Base-by-base conservation (phyloP, 805 yeast genomes). In the Candida silvicultrix region DNA sequence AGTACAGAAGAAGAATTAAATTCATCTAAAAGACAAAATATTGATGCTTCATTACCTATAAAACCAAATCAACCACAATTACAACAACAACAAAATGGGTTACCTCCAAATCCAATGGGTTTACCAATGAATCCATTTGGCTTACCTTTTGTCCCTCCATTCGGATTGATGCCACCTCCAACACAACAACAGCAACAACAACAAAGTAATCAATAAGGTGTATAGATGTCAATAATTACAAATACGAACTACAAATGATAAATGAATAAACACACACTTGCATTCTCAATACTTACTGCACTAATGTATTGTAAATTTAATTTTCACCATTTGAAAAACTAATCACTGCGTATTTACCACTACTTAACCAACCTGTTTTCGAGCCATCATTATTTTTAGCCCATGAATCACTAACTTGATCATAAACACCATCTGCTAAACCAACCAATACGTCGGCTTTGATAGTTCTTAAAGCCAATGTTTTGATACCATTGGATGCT, bases 391-490 rank as follows among this genome's bases (percentile, higher is more conserved):
- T 79, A 0, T 86, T 82, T 59, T 67, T 67, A 35, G 65, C 55
- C 85, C 87, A 90, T 38, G 68, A 65, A 47, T 74, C 65, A 40
- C 78, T 73, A 51, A 92, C 73, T 58, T 80, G 73, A 55, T 83
- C 89, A 53, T 85, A 86, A 38, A 78, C 67, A 3, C 96, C 97
- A 36, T 71, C 74, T 4, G 75, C 73, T 51, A 94, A 75, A 1
- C 95, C 98, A 37, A 87, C 97, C 45, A 85, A 82, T 7, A 90
- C 98, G 62, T 94, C 99, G 1, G 98, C 97, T 67, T 94, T 94
- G 64, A 96, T 84, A 2, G 98, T 94, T 70, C 99, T 81, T 56
- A 94, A 74, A 31, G 95, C 78, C 48, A 89, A 70, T 23, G 88
- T 55, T 15, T 80, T 81, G 45, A 94, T 69, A 9, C 82, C 82